Percentiles rank a stretch among this genome's conserved stretches.
These are phyloP conservation scores for Penicillium paradoxum DNA, from an alignment of 495 filamentous ascomycete species.

Conservation along the genomic window DNA sequence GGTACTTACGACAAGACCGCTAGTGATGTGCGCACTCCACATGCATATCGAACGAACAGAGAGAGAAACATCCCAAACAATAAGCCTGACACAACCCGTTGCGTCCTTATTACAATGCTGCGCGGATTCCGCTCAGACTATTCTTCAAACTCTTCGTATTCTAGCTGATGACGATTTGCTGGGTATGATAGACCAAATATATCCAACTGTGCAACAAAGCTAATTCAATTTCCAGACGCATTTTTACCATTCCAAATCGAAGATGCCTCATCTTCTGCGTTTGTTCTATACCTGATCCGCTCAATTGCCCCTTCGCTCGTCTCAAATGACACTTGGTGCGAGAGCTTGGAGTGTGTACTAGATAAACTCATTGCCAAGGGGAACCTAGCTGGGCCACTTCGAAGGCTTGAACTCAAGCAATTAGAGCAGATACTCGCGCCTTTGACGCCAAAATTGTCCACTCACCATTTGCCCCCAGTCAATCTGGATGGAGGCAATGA, in stretches of 20 bases:
- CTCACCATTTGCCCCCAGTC: background rate
- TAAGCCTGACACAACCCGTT: conserved; percentile 19
- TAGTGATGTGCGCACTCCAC: conserved; percentile 32
- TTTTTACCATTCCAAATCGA: conserved; percentile 33
- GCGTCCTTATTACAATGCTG: conserved; percentile 30
- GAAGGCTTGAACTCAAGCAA: conserved; percentile 22
- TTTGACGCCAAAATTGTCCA: conserved; percentile 17
- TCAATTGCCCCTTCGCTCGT: conserved; percentile 24
- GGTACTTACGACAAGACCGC: conserved; percentile 27
- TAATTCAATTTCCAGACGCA: conserved; percentile 15
- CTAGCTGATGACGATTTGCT: conserved; percentile 29
- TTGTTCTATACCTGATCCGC: conserved; percentile 28
- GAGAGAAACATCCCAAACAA: conserved; percentile 17
- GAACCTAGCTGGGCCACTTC: conserved; percentile 23
- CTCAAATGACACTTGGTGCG: conserved; percentile 22
- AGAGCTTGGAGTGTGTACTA: conserved; percentile 22
- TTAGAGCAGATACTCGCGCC: conserved; percentile 27
- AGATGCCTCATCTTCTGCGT: conserved; percentile 30
- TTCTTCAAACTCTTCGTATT: conserved; percentile 29
- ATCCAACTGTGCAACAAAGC: background rate
- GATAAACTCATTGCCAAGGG: conserved; percentile 26
- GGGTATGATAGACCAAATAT: conserved; percentile 10
- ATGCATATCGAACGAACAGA: conserved; percentile 28
- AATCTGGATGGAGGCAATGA: background rate
- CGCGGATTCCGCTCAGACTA: conserved; percentile 29